Base-by-base conservation (phyloP, 1,284 basidiomycete genomes). In the Naganishia albida region DNA sequence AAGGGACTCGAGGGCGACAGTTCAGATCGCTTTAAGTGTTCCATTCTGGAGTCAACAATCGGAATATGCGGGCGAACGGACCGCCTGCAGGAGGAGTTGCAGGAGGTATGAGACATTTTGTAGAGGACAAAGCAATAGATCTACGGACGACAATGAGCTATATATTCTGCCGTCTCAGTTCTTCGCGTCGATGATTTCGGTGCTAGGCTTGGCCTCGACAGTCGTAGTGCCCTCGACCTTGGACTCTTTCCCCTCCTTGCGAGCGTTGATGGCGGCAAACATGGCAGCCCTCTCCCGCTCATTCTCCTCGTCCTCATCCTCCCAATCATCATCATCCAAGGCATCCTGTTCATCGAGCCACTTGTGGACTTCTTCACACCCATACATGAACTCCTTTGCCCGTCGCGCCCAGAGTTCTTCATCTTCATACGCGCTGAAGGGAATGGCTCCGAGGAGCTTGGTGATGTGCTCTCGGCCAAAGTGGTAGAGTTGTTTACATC, bases 331-430 rank as follows among this genome's bases (percentile, higher is more conserved):
- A 40, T 60, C 57, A 25, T 60, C 46, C 46, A 50, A 26, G 7
- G 40, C 54, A 13, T 60, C 57, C 39, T 60, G 46, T 15, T 20
- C 57, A n/a, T 60, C 57, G 25, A 60, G 57, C 57, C 57, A 60
- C 7, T n/a, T 42, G 38, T 60, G 57, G 10, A 60, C 46, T n/a
- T 60, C 46, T 40, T 60, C 57, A 15, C 44, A 48, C 2, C 57
- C 57, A 34, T 50, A 60, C 23, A 60, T 26, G 46, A 60, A 60
- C 38, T 39, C 23, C 23, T 40, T 48, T 25, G 57, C 57, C 38
- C 49, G 49, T 42, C 46, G 20, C 8, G 34, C 34, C 57, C 57
- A 60, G 18, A 23, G 38, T 12, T 34, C 34, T 46, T 42, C 39
- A 34, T 60, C 57, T 49, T 50, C 56, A 25, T 50, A 26, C 15